Percentiles rank a stretch among this genome's conserved stretches.
Evolutionary conservation across 495 filamentous ascomycete species (phyloP).

Genomic region (Daldinia concentrica): DNA sequence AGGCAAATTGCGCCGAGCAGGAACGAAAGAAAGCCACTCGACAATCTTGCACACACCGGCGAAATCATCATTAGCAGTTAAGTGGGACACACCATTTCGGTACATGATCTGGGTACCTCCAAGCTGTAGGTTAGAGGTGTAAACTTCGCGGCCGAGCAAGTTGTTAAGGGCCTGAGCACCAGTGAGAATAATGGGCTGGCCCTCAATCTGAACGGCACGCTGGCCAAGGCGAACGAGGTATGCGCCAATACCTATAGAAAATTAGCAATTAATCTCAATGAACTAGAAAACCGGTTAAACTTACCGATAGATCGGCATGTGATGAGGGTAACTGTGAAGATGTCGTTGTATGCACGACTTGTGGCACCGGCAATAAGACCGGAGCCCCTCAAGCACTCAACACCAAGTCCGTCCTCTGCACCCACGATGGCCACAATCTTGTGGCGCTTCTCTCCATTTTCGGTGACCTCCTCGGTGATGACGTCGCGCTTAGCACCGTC

Average conservation of each 20-base stretch:
- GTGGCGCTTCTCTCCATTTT: slow-evolving; percentile 89
- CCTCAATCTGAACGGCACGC: slow-evolving; percentile 98
- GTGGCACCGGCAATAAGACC: slow-evolving; percentile 98
- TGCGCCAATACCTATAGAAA: slow-evolving; percentile 80
- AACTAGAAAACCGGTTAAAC: slow-evolving; percentile 33
- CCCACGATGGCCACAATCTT: slow-evolving; percentile 95
- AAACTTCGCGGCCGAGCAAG: slow-evolving; percentile 95
- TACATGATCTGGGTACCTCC: slow-evolving; percentile 99
- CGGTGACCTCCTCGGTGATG: slow-evolving; percentile 84
- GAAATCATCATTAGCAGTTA: slow-evolving; percentile 98
- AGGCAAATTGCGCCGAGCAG: slow-evolving; percentile 89
- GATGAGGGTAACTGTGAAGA: slow-evolving; percentile 98
- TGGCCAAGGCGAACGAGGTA: slow-evolving; percentile 98
- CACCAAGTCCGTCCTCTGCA: slow-evolving; percentile 94
- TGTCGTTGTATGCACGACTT: slow-evolving; percentile 96
- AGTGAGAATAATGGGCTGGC: slow-evolving; percentile 98
- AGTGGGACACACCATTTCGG: slow-evolving; percentile 98
- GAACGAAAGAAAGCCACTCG: slow-evolving; percentile 95
- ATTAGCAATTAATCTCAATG: slow-evolving; percentile 38
- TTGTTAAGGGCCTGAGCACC: slow-evolving; percentile 98
- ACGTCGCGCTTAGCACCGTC: slow-evolving; percentile 82
- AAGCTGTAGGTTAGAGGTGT: slow-evolving; percentile 98
- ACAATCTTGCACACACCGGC: slow-evolving; percentile 98
- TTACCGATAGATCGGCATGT: slow-evolving; percentile 94
- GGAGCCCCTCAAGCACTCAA: slow-evolving; percentile 96